Evolutionary conservation across 352 stramenopile genomes (phyloP).

Genomic region (Globisporangium takayamanum): DNA sequence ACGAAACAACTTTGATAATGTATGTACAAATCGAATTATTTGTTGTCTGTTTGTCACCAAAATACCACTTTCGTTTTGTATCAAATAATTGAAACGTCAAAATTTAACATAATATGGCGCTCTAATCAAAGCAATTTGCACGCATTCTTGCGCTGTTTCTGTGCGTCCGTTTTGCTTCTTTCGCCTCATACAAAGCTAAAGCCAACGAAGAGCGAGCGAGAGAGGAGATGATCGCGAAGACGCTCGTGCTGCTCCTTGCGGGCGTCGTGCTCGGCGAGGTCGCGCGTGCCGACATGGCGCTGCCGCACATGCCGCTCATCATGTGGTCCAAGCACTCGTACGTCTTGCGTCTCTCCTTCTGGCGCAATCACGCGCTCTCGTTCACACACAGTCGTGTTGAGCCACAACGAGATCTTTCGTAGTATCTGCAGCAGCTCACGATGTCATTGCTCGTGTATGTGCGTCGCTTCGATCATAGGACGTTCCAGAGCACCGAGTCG

Average conservation of each 20-base stretch:
- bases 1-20: too few species aligned
- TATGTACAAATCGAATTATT: too few species aligned
- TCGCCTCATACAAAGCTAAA: neutral
- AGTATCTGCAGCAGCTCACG: neutral
- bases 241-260: conserved; percentile 12
- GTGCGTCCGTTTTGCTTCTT: neutral
- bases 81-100: too few species aligned
- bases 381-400: too few species aligned
- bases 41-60: too few species aligned
- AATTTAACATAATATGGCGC: too few species aligned
- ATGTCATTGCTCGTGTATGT: neutral
- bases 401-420: conserved; percentile 1
- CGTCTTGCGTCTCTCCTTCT: conserved; percentile 14
- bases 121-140: neutral
- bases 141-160: neutral
- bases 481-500: conserved; percentile 32
- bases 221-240: conserved; percentile 20
- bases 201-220: conserved; percentile 3
- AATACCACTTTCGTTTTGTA: too few species aligned
- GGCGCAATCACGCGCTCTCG: neutral
- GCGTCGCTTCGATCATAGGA: conserved; percentile 18
- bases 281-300: conserved; percentile 19
- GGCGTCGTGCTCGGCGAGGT: conserved; percentile 20
- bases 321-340: conserved; percentile 65
- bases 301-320: conserved; percentile 49